Evolutionary conservation across 768 basidiomycete genomes (phyloP), one percentile per base, ranked within the genome.

Genomic region (Leccinellum albellum): DNA sequence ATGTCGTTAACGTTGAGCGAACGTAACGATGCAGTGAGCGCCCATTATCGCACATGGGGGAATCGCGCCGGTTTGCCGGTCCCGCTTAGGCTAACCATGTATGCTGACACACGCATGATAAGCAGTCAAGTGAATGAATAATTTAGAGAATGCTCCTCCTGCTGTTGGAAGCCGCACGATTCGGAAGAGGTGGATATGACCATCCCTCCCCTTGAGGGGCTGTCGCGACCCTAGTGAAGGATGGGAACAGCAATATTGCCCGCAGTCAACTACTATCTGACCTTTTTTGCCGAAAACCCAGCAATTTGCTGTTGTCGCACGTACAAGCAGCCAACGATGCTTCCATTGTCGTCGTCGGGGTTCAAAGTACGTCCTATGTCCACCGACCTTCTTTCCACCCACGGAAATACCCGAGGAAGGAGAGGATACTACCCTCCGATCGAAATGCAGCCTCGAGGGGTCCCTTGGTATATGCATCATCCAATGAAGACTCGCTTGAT

Each of bases 11-110:
- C 29, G 52, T 21, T 15, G 33, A 37, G 17, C 56, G 10, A 56
- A 61, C 55, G 55, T 54, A 60, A 57, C 52, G 37, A 40, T 44
- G 33, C 17, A 7, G 42, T 45, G 54, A 46, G 60, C 57, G 58
- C 61, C 42, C 61, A 63, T 42, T n/a, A 6, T 65, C 17, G 6
- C n/a, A 12, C 55, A 51, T 13, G 44, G 21, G 53, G n/a, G 10
- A 10, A 50, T 50, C 54, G n/a, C 10, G 40, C 52, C 55, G 40
- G 57, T 46, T 44, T 55, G 40, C 31, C 57, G 66, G 60, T 6
- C 53, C 65, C 65, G 65, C 55, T 37, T 2, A 9, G 35, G 17
- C 35, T 8, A 37, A 37, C 35, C 17, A 20, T 20, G 40, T 51
- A 32, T 45, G 52, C 46, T 53, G 55, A 33, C 62, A 61, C 62